Evolutionary conservation across 306 rosid genomes (phyloP), one percentile per base, ranked within the genome.

Genomic region (Quercus robur): DNA sequence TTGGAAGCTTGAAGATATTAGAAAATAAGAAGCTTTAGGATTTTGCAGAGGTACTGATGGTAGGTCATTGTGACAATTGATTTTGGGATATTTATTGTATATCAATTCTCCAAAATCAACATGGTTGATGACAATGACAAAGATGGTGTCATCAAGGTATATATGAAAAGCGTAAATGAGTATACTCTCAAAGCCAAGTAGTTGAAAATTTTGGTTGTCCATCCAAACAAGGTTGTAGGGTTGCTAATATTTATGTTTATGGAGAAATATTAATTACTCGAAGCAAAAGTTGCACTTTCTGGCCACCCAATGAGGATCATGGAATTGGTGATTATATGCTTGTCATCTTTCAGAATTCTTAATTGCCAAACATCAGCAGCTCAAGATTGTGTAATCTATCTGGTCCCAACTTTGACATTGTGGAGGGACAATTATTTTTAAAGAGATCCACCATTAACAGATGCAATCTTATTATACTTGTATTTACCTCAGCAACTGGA

Each of bases 1-100:
- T 15, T 74, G 87, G 85, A 93, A 91, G 90, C 96, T 96, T 71
- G 93, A 88, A 86, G 97, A 93, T 63, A 85, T 93, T 44, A 80
- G 87, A 72, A 87, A 79, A 75, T 93, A 76, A 89, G 57, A 57
- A 67, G 46, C 3, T 25, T 56, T 71, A 21, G 26, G 20, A 23
- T 66, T 11, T 71, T 69, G 54, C 55, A 62, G 70, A 73, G 73
- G 59, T 49, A 1, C 63, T 83, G 81, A 49, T 26, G 44, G 66
- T 78, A 63, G 78, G 67, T 56, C 69, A 61, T 57, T 63, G 56
- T 61, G 81, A 76, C 73, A 35, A 62, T 49, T 71, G 80, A 69
- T 71, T 56, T 46, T 38, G 80, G 73, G 73, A 57, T 55, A n/a
- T 20, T 28, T 59, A 11, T 67, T 67, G 72, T 8, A 4, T 19